Base-by-base conservation (phyloP, 2,329 filamentous ascomycete species). In the Lachnellula hyalina region DNA sequence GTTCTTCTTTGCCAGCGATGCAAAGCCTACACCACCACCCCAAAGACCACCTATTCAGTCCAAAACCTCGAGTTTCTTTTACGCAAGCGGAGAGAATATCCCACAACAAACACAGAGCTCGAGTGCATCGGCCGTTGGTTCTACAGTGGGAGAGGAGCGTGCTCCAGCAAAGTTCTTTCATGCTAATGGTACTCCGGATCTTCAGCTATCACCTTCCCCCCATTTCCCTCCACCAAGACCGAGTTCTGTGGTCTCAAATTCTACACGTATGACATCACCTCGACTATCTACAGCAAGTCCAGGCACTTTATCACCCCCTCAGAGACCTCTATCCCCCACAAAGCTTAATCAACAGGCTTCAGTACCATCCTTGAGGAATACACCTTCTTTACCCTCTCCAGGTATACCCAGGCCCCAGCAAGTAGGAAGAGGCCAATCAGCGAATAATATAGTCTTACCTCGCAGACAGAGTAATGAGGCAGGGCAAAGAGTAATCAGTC, bases 1-100 rank as follows among this genome's bases (percentile, higher is more conserved):
- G 74, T 97, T 97, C 78, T 96, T 99, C 70, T 92, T 95, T 69
- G 94, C 92, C 28, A 90, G 85, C 69, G 90, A 96, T 63, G 87
- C 81, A 40, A 85, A 81, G 63, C 72, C 75, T 12, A 57, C 53
- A 44, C 60, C 61, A 38, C 60, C 61, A 41, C 42, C 61, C 15
- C 15, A 59, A 44, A 63, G 61, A 58, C 58, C 63, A 32, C 49
- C 59, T 23, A 28, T 63, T 7, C 56, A 55, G 25, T 46, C 60
- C 21, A 65, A 63, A 28, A 58, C 49, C 21, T 57, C 73, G 34
- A 74, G 71, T 1, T 80, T 81, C 66, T 74, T 80, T 60, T 77
- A 80, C 63, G 77, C 77, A 5, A 78, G 77, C 61, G 71, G 77
- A 21, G 75, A 77, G 35, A 59, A 57, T 12, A 61, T 60, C 67